Percentiles rank a stretch among this genome's conserved stretches.
These are phyloP conservation scores for Macroventuria anomochaeta DNA, from an alignment of 2,329 filamentous ascomycete genomes.

Conservation along the genomic window DNA sequence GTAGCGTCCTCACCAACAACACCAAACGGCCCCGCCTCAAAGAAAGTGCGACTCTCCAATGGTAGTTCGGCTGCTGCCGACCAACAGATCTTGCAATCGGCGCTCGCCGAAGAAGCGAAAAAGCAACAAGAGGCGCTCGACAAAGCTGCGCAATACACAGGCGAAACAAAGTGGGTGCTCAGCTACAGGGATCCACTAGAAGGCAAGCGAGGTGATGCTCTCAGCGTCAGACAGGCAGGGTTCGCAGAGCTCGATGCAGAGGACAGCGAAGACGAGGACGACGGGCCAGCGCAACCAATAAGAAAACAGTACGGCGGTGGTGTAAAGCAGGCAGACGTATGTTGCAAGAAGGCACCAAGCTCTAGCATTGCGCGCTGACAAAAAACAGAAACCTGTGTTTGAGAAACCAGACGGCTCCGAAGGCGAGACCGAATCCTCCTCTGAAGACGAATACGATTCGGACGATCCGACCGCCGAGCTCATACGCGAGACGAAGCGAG, in stretches of 20 bases:
- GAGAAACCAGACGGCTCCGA: constrained; percentile 34
- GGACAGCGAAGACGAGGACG: constrained; percentile 43
- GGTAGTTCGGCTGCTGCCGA: constrained; percentile 53
- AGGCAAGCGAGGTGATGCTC: constrained; percentile 46
- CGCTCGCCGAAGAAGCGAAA: constrained; percentile 70
- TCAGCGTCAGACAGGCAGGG: constrained; percentile 66
- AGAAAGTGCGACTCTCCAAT: constrained; percentile 67
- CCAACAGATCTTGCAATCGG: constrained; percentile 66
- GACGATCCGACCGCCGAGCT: constrained; percentile 53
- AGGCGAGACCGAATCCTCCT: constrained; percentile 30
- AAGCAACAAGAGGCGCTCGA: constrained; percentile 65
- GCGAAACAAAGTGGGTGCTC: constrained; percentile 79
- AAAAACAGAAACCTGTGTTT: constrained; percentile 27
- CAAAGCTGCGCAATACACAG: constrained; percentile 65
- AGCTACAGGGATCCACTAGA: constrained; percentile 59
- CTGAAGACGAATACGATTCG: constrained; percentile 52
- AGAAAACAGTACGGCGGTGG: constrained; percentile 61
- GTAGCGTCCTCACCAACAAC: constrained; percentile 56
- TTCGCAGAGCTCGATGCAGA: constrained; percentile 60
- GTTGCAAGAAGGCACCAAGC: constrained; percentile 7
- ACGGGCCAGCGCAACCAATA: constrained; percentile 36
- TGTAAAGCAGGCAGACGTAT: constrained; percentile 42
- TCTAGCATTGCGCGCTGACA: constrained; percentile 19
- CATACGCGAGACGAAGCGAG: constrained; percentile 55
- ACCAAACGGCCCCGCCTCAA: constrained; percentile 62